Evolutionary conservation across 78 protist species (phyloP), one percentile per base, ranked within the genome.

Genomic region (Dictyostelium citrinum): DNA sequence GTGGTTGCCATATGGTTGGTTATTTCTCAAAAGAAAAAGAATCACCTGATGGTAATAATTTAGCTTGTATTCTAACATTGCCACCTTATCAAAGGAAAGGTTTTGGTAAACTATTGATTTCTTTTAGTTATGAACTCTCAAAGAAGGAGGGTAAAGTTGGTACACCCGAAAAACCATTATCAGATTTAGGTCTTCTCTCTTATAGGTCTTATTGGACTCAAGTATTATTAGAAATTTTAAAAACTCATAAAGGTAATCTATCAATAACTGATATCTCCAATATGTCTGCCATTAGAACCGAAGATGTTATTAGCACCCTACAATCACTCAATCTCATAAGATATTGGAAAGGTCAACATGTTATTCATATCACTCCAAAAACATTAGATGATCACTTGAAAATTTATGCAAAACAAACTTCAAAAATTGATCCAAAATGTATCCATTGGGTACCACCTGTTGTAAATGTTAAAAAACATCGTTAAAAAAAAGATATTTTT

Each of bases 151-250:
- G 37, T 29, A 96, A 96, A 67, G 43, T 98, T 12, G 99, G 99
- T 71, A 88, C 99, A 29, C 99, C 99, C 0, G 99, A 99, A 91
- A 95, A 96, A 37, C 99, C 99, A 0, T 95, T 99, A 31, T 98
- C 99, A 1, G 99, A 99, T 64, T 93, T 99, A 2, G 99, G 99
- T 16, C 74, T 86, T 10, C 83, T 99, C 10, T 33, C 96, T 17
- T 99, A 96, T 90, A 82, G 96, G 12, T 72, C 91, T 2, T 98
- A 98, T 94, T 98, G 99, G 99, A 37, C 96, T 20, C 75, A 64
- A 14, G 96, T 79, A 17, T 37, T 96, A 0, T 76, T 96, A 27
- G 88, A 90, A 22, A 39, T 81, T 0, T 74, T 97, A n/a, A 39
- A 74, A 33, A 43, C 49, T 17, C 85, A 77, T n/a, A 88, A 82